These are phyloP conservation scores for thale cress (Arabidopsis thaliana) DNA, from an alignment of 345 rosid genomes.

Conservation along the genomic window DNA sequence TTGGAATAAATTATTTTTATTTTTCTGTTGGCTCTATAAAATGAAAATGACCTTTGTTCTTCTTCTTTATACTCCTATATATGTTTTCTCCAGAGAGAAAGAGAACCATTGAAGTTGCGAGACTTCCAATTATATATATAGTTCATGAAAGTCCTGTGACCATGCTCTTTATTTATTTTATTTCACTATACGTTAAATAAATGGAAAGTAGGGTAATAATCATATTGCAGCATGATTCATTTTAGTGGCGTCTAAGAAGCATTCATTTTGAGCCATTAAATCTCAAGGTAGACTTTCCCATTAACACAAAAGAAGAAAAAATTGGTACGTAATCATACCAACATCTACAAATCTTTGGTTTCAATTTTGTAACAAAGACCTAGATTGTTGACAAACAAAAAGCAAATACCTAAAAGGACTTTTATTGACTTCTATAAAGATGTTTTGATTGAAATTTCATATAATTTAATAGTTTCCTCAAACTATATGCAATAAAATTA, in stretches of 20 bases:
- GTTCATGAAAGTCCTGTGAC: conserved; percentile 42
- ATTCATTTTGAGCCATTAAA: conserved; percentile 43
- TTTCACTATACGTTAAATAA: neutral
- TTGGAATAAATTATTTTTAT: neutral
- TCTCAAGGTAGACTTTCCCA: conserved; percentile 39
- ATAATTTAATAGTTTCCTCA: neutral
- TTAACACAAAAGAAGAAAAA: conserved; percentile 39
- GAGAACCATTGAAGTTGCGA: conserved; percentile 38
- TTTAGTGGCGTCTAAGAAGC: conserved; percentile 42
- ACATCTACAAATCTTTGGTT: conserved; percentile 8
- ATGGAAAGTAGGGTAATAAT: conserved; percentile 24
- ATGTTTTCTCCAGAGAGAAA: conserved; percentile 11
- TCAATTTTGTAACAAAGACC: conserved; percentile 25
- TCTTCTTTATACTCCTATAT: neutral
- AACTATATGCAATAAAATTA: neutral
- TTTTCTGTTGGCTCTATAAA: neutral
- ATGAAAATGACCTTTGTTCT: neutral
- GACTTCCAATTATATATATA: conserved; percentile 13
- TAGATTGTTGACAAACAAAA: neutral
- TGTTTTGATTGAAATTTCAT: neutral
- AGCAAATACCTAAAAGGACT: conserved; percentile 9
- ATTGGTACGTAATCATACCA: conserved; percentile 41
- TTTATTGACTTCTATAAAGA: conserved; percentile 15
- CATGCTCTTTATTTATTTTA: conserved; percentile 6
- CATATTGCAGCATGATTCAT: conserved; percentile 30